Evolutionary conservation across 1,284 basidiomycete species (phyloP).

Genomic region (Xerocomus amazonicus): DNA sequence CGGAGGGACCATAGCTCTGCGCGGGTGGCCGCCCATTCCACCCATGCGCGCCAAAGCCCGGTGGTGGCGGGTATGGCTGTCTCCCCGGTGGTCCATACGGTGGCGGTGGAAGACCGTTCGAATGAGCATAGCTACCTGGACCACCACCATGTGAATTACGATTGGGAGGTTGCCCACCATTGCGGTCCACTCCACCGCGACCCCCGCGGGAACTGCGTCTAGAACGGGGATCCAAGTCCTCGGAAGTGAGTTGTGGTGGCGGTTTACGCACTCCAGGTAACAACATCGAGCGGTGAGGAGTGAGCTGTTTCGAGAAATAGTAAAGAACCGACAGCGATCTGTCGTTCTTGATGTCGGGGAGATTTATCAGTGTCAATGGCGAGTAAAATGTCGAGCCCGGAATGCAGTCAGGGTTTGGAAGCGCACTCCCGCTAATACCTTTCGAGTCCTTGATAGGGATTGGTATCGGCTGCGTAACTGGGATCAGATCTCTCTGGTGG

Average conservation of each 20-base stretch:
- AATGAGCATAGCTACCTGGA: conserved; percentile 21
- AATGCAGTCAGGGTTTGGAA: conserved; percentile 85
- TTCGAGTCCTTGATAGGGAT: conserved; percentile 71
- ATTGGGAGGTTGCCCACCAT: conserved; percentile 34
- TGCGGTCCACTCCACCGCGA: conserved; percentile 39
- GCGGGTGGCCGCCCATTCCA: conserved; percentile 30
- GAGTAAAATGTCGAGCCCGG: conserved; percentile 89
- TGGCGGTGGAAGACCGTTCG: conserved; percentile 20
- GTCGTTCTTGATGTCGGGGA: conserved; percentile 85
- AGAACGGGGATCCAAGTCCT: conserved; percentile 64
- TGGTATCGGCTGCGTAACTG: conserved; percentile 49
- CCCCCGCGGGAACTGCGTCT: conserved; percentile 40
- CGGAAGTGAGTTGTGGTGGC: conserved; percentile 59
- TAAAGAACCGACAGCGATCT: conserved; percentile 85
- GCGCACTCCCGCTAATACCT: conserved; percentile 78
- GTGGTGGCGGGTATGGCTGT: conserved; percentile 19
- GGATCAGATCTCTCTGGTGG: conserved; percentile 13
- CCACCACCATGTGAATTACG: conserved; percentile 35
- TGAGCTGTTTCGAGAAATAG: conserved; percentile 84
- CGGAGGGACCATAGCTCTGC: conserved; percentile 27
- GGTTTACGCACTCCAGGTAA: conserved; percentile 72
- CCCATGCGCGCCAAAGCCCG: conserved; percentile 33
- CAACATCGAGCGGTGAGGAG: conserved; percentile 83
- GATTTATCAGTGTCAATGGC: conserved; percentile 55
- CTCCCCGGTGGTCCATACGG: conserved; percentile 24